A percentile compares a stretch with the other conserved stretches of the same genome.
Evolutionary conservation across 176 grass and related monocot genomes (phyloP).

Genomic region (Pontederia crassipes): DNA sequence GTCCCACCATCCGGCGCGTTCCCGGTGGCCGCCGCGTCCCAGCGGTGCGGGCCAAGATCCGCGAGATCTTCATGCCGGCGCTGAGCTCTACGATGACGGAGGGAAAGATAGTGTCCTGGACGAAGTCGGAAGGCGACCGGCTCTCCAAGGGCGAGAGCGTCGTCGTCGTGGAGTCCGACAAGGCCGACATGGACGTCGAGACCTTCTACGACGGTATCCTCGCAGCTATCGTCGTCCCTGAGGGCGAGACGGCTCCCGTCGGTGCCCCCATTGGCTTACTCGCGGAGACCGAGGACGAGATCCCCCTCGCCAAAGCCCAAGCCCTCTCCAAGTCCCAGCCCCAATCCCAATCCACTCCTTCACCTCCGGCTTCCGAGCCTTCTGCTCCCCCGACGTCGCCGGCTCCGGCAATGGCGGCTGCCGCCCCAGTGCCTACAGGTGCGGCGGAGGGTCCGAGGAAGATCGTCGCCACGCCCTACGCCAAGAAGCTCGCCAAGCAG

Average conservation of each 20-base stretch:
- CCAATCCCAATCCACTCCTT: slow-evolving; percentile 29
- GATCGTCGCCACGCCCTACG: slow-evolving; percentile 41
- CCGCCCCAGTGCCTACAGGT: background rate
- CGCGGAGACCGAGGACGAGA: slow-evolving; percentile 68
- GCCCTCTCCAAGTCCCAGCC: slow-evolving; percentile 37
- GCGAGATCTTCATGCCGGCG: slow-evolving; percentile 86
- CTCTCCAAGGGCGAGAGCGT: slow-evolving; percentile 72
- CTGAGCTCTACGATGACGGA: slow-evolving; percentile 75
- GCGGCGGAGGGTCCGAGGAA: slow-evolving; percentile 22
- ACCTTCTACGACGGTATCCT: slow-evolving; percentile 81
- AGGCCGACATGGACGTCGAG: slow-evolving; percentile 94
- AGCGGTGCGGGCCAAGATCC: slow-evolving; percentile 52
- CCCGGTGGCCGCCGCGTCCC: slow-evolving; percentile 12
- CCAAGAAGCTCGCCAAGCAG: slow-evolving; percentile 76
- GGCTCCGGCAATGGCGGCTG: background rate
- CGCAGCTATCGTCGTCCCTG: slow-evolving; percentile 49
- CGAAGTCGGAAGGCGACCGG: slow-evolving; percentile 62
- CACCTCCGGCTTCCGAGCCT: slow-evolving; percentile 9
- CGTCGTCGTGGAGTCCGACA: slow-evolving; percentile 87
- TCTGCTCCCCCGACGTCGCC: background rate
- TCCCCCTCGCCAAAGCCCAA: background rate
- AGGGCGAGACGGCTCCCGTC: slow-evolving; percentile 46
- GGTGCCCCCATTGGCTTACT: slow-evolving; percentile 74
- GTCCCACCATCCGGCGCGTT: background rate
- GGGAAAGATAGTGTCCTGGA: slow-evolving; percentile 77